These are phyloP conservation scores for Aurantiochytrium sp. DNA, from an alignment of 108 stramenopile species.

Conservation along the genomic window DNA sequence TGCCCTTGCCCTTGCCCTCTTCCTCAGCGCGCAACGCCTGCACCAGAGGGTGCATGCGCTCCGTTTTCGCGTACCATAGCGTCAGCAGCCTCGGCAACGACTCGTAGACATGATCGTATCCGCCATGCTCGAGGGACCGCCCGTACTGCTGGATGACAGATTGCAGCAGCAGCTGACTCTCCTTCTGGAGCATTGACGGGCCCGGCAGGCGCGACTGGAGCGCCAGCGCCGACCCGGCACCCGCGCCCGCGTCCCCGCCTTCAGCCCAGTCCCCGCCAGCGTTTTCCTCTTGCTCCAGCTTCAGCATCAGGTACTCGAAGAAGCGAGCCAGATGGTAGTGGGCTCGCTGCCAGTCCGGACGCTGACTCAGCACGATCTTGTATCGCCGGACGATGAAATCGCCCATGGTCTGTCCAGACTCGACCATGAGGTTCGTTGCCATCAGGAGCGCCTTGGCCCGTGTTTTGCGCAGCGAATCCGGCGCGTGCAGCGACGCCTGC, in stretches of 20 bases:
- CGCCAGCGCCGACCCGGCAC: not conserved
- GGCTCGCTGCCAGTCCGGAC: not conserved
- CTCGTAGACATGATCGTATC: not conserved
- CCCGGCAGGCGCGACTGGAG: not conserved
- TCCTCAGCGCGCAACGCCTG: not conserved
- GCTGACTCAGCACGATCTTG: not conserved
- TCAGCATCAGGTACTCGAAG: not conserved
- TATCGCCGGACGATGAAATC: not conserved
- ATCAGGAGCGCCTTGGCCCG: not conserved
- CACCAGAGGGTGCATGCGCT: constrained; percentile 10
- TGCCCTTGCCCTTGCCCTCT: not conserved
- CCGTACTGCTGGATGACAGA: constrained; percentile 25
- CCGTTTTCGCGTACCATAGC: constrained; percentile 14
- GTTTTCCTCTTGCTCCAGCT: constrained; percentile 7
- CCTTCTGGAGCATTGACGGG: not conserved
- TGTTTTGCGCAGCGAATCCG: not conserved
- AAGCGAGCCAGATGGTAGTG: constrained; percentile 11
- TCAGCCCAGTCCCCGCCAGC: not conserved
- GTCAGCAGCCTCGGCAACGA: constrained; percentile 38
- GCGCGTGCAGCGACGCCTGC: not conserved
- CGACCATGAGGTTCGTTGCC: not conserved
- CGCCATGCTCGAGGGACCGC: constrained; percentile 26
- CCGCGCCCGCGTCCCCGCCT: not conserved
- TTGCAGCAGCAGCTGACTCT: not conserved
- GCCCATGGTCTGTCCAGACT: not conserved